Evolutionary conservation across 176 grass and related monocot genomes (phyloP).

Genomic region (Leersia perrieri): DNA sequence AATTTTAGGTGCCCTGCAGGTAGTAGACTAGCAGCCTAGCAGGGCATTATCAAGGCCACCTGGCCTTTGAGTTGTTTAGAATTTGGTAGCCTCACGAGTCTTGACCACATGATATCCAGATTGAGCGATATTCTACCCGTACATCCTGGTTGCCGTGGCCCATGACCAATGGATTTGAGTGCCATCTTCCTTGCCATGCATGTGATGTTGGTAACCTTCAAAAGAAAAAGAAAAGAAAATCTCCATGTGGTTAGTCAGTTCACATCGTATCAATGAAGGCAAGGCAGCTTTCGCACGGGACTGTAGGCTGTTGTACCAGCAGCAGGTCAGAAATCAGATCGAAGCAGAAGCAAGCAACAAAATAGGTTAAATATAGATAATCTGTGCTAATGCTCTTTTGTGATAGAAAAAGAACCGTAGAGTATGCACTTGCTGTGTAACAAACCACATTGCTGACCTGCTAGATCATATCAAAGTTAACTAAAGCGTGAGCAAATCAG

Average conservation of each 20-base stretch:
- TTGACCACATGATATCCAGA: constrained; percentile 27
- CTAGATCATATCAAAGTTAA: no score
- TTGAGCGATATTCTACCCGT: not conserved
- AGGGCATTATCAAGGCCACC: not conserved
- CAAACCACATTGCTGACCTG: no score
- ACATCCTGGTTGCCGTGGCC: not conserved
- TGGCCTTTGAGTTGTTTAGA: not conserved
- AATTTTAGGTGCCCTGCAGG: not conserved
- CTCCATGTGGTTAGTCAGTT: constrained; percentile 29
- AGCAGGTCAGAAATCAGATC: not conserved
- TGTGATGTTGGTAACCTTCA: not conserved
- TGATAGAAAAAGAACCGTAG: not conserved
- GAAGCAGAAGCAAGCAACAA: not conserved
- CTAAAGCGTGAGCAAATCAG: no score
- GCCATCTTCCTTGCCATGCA: not conserved
- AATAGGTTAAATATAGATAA: not conserved
- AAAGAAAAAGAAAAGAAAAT: not conserved
- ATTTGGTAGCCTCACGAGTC: not conserved
- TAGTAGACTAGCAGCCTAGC: not conserved
- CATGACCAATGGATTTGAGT: not conserved
- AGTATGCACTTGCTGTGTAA: not conserved
- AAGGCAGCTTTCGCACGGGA: constrained; percentile 10
- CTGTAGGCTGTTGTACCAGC: constrained; percentile 22
- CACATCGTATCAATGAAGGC: constrained; percentile 21
- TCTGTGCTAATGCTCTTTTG: not conserved